Percentiles rank a stretch among this genome's conserved stretches.
phyloP scores from a whole-genome alignment of 306 rosid species.

The Morella rubra region DNA sequence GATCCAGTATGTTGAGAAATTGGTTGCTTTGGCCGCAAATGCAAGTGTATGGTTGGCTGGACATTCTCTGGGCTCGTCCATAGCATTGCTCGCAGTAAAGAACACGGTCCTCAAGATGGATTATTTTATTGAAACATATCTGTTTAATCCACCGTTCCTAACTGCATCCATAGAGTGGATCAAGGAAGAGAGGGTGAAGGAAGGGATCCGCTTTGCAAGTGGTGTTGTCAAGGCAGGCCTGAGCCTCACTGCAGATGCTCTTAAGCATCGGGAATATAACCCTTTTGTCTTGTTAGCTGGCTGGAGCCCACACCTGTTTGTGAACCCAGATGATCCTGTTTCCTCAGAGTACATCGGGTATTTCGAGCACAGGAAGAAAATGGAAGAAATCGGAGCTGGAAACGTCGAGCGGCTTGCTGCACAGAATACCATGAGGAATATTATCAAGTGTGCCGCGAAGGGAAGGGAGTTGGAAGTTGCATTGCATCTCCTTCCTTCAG shows the following conservation, averaged over 20 bases:
- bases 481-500: conserved; percentile 34
- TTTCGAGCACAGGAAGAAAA: conserved; percentile 29
- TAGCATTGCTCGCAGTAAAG: conserved; percentile 29
- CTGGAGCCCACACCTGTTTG: conserved; percentile 33
- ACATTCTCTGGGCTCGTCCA: conserved; percentile 37
- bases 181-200: neutral
- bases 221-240: conserved; percentile 16
- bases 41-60: conserved; percentile 38
- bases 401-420: conserved; percentile 22
- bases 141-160: conserved; percentile 38
- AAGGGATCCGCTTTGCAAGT: conserved; percentile 16
- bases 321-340: conserved; percentile 30
- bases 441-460: neutral
- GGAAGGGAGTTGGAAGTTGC: conserved; percentile 16
- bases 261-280: neutral
- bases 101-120: conserved; percentile 23
- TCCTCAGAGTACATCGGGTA: conserved; percentile 32
- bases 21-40: neutral
- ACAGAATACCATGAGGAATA: neutral
- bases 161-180: conserved; percentile 24
- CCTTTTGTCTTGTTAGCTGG: neutral
- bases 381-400: conserved; percentile 28
- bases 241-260: neutral
- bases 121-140: conserved; percentile 19
- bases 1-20: neutral